phyloP scores from a whole-genome alignment of 345 rosid species.

The Firmiana major region DNA sequence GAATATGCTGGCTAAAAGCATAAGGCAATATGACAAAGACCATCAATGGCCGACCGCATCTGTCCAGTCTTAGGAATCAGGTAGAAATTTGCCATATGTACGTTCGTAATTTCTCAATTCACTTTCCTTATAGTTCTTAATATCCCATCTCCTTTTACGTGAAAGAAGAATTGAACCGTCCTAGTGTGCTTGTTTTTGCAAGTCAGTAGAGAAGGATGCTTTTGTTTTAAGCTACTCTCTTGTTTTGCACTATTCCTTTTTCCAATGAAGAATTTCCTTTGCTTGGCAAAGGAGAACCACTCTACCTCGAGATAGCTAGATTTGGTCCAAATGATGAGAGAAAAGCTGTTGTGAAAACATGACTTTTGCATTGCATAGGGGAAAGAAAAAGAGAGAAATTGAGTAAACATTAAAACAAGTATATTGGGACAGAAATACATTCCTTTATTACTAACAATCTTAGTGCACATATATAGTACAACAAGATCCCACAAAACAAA shows the following conservation, averaged over 20 bases:
- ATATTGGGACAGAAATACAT: background rate
- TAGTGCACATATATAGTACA: slow-evolving; percentile 15
- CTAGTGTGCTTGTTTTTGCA: too few relatives aligned
- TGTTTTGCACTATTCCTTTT: too few relatives aligned
- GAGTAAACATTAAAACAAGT: background rate
- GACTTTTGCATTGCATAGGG: background rate
- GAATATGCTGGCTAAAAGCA: background rate
- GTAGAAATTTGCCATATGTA: background rate
- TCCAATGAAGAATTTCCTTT: too few relatives aligned
- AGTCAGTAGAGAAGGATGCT: background rate
- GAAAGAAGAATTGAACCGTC: background rate
- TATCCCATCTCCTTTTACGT: too few relatives aligned
- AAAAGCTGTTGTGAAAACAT: background rate
- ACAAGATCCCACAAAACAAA: slow-evolving; percentile 25
- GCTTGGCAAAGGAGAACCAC: background rate
- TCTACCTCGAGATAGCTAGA: background rate
- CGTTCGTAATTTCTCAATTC: too few relatives aligned
- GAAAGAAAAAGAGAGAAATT: background rate
- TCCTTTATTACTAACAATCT: slow-evolving; percentile 23
- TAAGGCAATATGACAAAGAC: background rate
- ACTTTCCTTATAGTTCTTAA: too few relatives aligned
- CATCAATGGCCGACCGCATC: background rate
- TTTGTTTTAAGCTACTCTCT: background rate
- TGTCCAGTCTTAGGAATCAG: background rate
- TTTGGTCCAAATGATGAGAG: background rate